Conservation (phyloP, 768 basidiomycete genomes). For the Chalciporus chontae region DNA sequence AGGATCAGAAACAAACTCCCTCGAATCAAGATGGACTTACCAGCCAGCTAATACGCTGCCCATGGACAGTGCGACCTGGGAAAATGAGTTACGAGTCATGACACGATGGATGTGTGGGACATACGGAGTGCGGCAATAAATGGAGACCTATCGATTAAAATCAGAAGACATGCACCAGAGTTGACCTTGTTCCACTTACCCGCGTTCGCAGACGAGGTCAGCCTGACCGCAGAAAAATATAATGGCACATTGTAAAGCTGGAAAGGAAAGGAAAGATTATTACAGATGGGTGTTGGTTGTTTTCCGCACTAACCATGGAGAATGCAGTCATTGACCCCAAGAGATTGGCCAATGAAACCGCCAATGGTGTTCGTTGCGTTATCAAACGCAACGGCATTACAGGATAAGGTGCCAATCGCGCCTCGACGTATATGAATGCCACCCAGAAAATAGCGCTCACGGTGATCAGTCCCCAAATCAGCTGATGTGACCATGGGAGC, state of each 20-base stretch:
- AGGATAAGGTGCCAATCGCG: slow-evolving; percentile 73
- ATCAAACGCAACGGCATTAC: slow-evolving; percentile 87
- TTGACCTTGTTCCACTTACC: slow-evolving; percentile 43
- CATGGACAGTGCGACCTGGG: slow-evolving; percentile 70
- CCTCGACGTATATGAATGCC: slow-evolving; percentile 77
- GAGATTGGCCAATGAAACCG: slow-evolving; percentile 77
- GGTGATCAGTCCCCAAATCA: slow-evolving; percentile 64
- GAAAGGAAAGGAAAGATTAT: slow-evolving; percentile 9
- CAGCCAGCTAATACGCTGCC: slow-evolving; percentile 90
- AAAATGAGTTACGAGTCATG: slow-evolving; percentile 14
- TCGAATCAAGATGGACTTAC: slow-evolving; percentile 37
- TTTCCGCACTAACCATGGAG: slow-evolving; percentile 54
- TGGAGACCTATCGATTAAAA: slow-evolving; percentile 58
- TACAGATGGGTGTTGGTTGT: background rate
- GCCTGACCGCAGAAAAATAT: slow-evolving; percentile 82
- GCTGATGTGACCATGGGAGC: slow-evolving; percentile 68
- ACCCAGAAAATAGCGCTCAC: slow-evolving; percentile 51
- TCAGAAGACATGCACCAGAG: slow-evolving; percentile 8
- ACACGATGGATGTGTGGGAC: slow-evolving; percentile 19
- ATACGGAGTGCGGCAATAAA: slow-evolving; percentile 85
- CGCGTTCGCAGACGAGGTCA: slow-evolving; percentile 63
- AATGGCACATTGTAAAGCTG: slow-evolving; percentile 85
- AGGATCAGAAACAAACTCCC: slow-evolving; percentile 2
- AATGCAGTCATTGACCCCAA: slow-evolving; percentile 75
- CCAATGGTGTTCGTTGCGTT: slow-evolving; percentile 73